These are phyloP conservation scores for Kodamaea anthophila DNA, from an alignment of 1,139 yeast species.

Conservation along the genomic window DNA sequence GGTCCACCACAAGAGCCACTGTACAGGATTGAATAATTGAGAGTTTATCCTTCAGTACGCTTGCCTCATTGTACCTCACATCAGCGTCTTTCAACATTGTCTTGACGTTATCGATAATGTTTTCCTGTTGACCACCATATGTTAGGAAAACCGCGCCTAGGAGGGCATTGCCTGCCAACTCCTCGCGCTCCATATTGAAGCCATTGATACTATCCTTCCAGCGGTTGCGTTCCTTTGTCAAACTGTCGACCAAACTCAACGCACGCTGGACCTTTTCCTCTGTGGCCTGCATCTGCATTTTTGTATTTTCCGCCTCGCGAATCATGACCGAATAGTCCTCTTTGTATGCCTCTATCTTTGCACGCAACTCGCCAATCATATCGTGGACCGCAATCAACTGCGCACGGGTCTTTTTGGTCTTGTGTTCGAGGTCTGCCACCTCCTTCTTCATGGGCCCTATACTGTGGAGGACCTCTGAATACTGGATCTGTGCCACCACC, in stretches of 20 bases:
- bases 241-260: constrained; percentile 51
- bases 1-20: constrained; percentile 66
- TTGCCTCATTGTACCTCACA: constrained; percentile 24
- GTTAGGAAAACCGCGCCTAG: constrained; percentile 56
- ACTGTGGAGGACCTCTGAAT: constrained; percentile 60
- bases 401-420: constrained; percentile 56
- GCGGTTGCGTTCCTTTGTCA: constrained; percentile 65
- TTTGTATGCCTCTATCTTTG: constrained; percentile 63
- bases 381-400: constrained; percentile 72
- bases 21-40: constrained; percentile 40
- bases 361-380: constrained; percentile 72
- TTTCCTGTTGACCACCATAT: constrained; percentile 55
- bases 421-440: constrained; percentile 52
- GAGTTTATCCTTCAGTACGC: constrained; percentile 33
- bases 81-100: constrained; percentile 27
- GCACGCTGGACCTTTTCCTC: constrained; percentile 61
- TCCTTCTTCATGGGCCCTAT: constrained; percentile 75
- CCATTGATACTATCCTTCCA: constrained; percentile 59
- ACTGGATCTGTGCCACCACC: constrained; percentile 82
- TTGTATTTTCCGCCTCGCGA: constrained; percentile 72
- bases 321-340: constrained; percentile 65
- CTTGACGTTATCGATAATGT: constrained; percentile 38
- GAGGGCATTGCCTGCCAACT: constrained; percentile 59
- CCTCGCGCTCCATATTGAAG: constrained; percentile 42
- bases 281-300: constrained; percentile 61